Evolutionary conservation across 23 red algal species (phyloP).

Genomic region (Cyanidiococcus yangmingshanensis): DNA sequence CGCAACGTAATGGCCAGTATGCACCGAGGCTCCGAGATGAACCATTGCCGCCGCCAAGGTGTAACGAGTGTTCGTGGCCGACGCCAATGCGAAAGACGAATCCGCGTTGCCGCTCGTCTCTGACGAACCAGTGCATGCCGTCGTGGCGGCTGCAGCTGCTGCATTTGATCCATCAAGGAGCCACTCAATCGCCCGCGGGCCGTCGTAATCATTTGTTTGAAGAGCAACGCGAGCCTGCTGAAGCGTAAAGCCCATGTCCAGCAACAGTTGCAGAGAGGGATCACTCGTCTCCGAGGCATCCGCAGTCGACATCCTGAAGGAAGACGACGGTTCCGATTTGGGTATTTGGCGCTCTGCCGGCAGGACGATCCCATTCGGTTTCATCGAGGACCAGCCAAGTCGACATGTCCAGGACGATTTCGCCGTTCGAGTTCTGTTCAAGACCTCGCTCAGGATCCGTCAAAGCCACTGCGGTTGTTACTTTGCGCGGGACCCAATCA

Average conservation of each 20-base stretch:
- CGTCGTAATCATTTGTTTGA: constrained; percentile 19
- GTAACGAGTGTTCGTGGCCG: neutral
- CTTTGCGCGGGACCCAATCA: constrained; percentile 85
- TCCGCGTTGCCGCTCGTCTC: neutral
- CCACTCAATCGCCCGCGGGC: constrained; percentile 19
- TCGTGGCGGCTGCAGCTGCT: neutral
- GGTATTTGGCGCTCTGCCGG: neutral
- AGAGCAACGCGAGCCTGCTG: constrained; percentile 55
- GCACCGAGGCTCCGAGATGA: constrained; percentile 21
- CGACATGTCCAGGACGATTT: neutral
- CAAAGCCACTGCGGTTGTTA: constrained; percentile 41
- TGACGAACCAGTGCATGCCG: neutral
- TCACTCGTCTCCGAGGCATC: neutral
- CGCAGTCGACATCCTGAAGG: neutral
- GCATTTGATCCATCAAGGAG: neutral
- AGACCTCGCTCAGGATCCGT: constrained; percentile 26
- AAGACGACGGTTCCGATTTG: neutral
- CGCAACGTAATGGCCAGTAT: constrained; percentile 89
- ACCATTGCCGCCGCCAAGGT: constrained; percentile 22
- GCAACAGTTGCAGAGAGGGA: constrained; percentile 18
- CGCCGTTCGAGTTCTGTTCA: constrained; percentile 19
- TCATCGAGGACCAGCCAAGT: constrained; percentile 37
- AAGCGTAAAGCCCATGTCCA: constrained; percentile 68
- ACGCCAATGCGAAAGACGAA: neutral
- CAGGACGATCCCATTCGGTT: constrained; percentile 27